Evolutionary conservation across 73 alveolate genomes (phyloP).

Genomic region (Paraurostyla sp.): DNA sequence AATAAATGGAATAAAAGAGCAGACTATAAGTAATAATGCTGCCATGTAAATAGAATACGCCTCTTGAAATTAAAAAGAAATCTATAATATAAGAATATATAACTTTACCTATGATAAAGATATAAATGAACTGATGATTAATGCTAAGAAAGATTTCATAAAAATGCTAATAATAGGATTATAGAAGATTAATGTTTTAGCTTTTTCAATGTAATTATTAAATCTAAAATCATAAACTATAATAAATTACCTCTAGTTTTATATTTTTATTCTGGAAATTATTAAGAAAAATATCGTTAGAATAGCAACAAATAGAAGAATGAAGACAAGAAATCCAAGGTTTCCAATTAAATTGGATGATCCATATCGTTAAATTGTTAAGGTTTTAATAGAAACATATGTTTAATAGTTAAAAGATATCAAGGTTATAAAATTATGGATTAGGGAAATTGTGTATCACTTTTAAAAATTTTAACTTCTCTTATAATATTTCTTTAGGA

Average conservation of each 20-base stretch:
- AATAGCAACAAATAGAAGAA: not conserved
- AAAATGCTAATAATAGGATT: slow-evolving; percentile 9
- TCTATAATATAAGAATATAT: not conserved
- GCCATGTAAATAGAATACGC: too few relatives aligned
- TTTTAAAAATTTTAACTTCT: not conserved
- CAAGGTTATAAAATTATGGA: not conserved
- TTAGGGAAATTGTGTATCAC: not conserved
- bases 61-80: not conserved
- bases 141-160: not conserved
- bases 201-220: not conserved
- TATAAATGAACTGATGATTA: not conserved
- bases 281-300: not conserved
- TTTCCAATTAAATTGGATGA: slow-evolving; percentile 2
- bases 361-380: not conserved
- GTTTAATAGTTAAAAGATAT: not conserved
- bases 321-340: not conserved
- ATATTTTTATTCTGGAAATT: not conserved
- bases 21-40: too few relatives aligned
- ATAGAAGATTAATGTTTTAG: not conserved
- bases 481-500: not conserved
- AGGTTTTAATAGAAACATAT: not conserved
- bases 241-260: not conserved
- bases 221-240: not conserved
- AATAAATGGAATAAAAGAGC: too few relatives aligned
- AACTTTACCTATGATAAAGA: not conserved